Evolutionary conservation across 345 rosid genomes (phyloP).

Genomic region (Eucalyptus shirleyi): DNA sequence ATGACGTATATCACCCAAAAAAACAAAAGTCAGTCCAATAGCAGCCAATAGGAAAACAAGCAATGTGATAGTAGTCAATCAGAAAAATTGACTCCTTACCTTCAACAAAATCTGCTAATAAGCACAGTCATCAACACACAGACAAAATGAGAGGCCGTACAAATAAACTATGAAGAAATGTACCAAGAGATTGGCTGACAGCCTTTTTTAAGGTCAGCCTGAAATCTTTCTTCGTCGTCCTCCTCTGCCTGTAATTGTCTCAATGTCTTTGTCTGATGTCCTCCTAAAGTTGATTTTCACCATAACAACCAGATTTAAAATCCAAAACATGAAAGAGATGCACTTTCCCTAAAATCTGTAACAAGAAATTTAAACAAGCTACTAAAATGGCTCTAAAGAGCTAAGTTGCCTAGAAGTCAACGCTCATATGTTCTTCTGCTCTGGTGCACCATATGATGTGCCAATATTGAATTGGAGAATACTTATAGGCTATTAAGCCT

Average conservation of each 20-base stretch:
- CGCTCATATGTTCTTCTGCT: not conserved
- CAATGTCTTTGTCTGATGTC: slow-evolving; percentile 46
- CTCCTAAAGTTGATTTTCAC: slow-evolving; percentile 9
- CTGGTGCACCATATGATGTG: not conserved
- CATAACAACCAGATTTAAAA: not conserved
- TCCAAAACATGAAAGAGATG: not conserved
- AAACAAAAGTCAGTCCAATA: not conserved
- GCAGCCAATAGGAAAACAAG: not conserved
- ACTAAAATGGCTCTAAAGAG: not conserved
- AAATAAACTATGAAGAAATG: not conserved
- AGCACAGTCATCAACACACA: not conserved
- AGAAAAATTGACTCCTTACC: not conserved
- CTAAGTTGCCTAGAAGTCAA: not conserved
- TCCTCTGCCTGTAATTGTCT: slow-evolving; percentile 76
- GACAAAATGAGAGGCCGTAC: not conserved
- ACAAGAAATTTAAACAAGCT: not conserved
- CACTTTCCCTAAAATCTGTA: not conserved
- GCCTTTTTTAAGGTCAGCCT: slow-evolving; percentile 86
- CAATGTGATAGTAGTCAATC: not conserved
- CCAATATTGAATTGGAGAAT: not conserved
- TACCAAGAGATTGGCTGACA: slow-evolving; percentile 90
- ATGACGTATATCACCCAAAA: not conserved
- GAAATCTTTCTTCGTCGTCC: slow-evolving; percentile 90
- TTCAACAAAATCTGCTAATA: not conserved
- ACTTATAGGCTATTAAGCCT: not conserved